phyloP scores from a whole-genome alignment of 2,329 filamentous ascomycete genomes.

The Calonectria fujianensis region DNA sequence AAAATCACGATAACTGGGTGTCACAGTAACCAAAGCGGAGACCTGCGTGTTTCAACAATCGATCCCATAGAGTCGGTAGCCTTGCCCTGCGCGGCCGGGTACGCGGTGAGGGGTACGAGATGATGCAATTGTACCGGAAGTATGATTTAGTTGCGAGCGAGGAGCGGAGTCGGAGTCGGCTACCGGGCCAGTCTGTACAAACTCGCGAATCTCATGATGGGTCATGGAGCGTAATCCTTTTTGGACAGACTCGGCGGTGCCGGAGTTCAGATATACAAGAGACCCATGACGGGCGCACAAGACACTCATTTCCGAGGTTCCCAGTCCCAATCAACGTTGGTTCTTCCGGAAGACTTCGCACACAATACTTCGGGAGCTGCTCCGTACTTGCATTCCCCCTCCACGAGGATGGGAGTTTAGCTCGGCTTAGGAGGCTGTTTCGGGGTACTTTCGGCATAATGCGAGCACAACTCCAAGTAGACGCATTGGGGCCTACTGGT shows the following conservation, averaged over 20 bases:
- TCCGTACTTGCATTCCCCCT: background rate
- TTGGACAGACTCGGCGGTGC: background rate
- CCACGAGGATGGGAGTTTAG: background rate
- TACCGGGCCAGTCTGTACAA: background rate
- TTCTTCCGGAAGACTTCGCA: background rate
- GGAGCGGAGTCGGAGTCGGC: background rate
- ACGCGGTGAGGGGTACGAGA: background rate
- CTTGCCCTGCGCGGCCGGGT: background rate
- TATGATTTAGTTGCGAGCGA: background rate
- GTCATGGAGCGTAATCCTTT: background rate
- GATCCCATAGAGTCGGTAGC: background rate
- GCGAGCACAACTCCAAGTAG: background rate
- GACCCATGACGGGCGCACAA: background rate
- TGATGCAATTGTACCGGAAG: conserved; percentile 9
- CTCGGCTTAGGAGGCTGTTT: conserved; percentile 46
- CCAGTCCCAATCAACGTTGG: background rate
- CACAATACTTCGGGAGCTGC: background rate
- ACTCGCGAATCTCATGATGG: too few relatives aligned
- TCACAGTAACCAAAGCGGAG: conserved; percentile 4
- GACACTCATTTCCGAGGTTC: background rate
- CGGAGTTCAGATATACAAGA: too few relatives aligned
- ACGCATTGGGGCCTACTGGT: background rate
- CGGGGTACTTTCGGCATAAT: conserved; percentile 55
- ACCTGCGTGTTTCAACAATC: background rate
- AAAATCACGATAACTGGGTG: background rate